Base-by-base conservation (phyloP, 1,284 basidiomycete genomes). In the Austroboletus novae-zelandiae region DNA sequence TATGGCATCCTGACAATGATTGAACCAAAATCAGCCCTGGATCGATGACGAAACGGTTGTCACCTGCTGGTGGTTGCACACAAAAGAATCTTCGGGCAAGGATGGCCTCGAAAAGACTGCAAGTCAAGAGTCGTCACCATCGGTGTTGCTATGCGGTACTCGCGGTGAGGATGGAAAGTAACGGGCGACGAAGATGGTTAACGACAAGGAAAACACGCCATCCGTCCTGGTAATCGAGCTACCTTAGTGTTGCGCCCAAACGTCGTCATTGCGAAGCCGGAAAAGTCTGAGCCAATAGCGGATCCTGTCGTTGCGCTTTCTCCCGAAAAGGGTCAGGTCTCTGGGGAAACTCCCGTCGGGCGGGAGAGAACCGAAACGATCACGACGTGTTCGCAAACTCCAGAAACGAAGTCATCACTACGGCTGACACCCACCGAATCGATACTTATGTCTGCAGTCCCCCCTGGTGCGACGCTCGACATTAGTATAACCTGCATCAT, bases 401-500 rank as follows among this genome's bases (percentile, higher is more conserved):
- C n/a, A 0, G 54, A 61, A 23, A 54, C 42, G 3, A 65, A 60
- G 32, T 54, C 51, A 0, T 61, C 66, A 2, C 52, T 53, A 7
- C 52, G 54, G 7, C 50, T 54, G 1, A 42, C 60, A 1, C 55
- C 60, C 9, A 58, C 58, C 0, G 69, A 70, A 47, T 67, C 65
- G 11, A 70, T 71, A 11, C 55, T 69, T 42, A 56, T 65, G 5
- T 60, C 57, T 6, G 42, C 53, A 6, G 40, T 65, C 2, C 77
- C 77, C 9, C 74, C 74, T 11, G 92, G 93, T 1, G 83, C 88
- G 1, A 85, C 81, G 6, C 79, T 97, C 35, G 84, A 90, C 39
- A 83, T 95, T 18, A 93, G 94, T 6, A 95, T 96, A 43, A 91
- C 92, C 0, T 96, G 93, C 71, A 92, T 96, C 62, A 90, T 95